Base-by-base conservation (phyloP, 257 asterid genomes). In the Solanum sparsipilum region DNA sequence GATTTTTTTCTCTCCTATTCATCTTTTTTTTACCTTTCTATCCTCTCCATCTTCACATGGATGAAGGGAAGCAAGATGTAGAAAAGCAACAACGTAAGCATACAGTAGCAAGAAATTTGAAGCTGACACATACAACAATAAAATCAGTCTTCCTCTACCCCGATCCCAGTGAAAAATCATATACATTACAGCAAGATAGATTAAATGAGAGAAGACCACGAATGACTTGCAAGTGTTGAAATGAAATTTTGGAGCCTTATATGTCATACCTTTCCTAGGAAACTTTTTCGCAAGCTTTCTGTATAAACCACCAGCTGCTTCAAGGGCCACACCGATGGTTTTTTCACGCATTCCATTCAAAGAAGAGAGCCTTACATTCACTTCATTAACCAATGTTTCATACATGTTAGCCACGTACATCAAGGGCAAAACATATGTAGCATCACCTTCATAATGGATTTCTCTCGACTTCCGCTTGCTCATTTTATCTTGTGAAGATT, bases 261-360 rank as follows among this genome's bases (percentile, higher is more conserved):
- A 81, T 46, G 41, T 67, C 60, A 86, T 90, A 97, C 99, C 99
- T 96, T 96, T 94, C 88, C 93, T 91, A 0, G 99, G 99, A 91
- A 93, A 97, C 88, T 96, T 97, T 90, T 94, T 95, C 3, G 98
- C 95, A 73, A 96, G 98, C 93, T 95, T 97, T 90, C 99, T 93
- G 88, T 97, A 97, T 92, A 97, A 91, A 67, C 99, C 99, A 91
- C 99, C 99, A 84, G 99, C 94, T 46, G 99, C 99, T 94, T 97
- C 99, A 89, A 97, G 99, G 91, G 99, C 99, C 86, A 96, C 98
- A 18, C 98, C 99, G 60, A 97, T 94, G 84, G 96, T 93, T 90
- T 96, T 97, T 71, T 97, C 99, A 31, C 97, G 98, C 90, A 95
- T 94, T 72, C 95, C 95, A 91, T 91, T 94, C 86, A 95, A 70